Conservation (phyloP, 345 rosid species). For the Pistacia atlantica region DNA sequence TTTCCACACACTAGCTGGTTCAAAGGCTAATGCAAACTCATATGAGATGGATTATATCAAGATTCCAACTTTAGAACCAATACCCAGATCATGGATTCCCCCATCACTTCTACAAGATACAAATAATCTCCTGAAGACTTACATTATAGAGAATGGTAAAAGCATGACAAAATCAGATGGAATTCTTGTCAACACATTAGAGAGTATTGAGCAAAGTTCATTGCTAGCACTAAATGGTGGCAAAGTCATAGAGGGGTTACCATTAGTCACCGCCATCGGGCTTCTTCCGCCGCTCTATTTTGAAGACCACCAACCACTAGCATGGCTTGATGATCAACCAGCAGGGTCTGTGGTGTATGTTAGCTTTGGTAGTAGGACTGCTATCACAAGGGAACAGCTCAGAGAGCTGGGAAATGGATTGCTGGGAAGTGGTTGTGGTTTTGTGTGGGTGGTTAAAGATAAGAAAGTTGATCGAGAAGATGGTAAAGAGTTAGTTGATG, state of each 20-base stretch:
- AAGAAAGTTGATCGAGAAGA: conserved; percentile 33
- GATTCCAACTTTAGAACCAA: conserved; percentile 18
- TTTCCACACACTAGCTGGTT: conserved; percentile 17
- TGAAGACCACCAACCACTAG: conserved; percentile 13
- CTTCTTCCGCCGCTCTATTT: conserved; percentile 20
- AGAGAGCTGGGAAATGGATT: conserved; percentile 31
- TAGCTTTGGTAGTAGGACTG: conserved; percentile 39
- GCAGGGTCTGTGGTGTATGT: conserved; percentile 27
- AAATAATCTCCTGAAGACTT: conserved; percentile 8
- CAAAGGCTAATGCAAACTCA: conserved; percentile 2
- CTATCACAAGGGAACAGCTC: conserved; percentile 29
- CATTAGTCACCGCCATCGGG: conserved; percentile 22
- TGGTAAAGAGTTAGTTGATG: neutral
- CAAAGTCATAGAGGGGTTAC: conserved; percentile 17
- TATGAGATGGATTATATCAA: conserved; percentile 7
- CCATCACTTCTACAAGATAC: conserved; percentile 20
- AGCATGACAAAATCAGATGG: conserved; percentile 25
- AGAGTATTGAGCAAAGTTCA: conserved; percentile 22
- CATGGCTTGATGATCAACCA: conserved; percentile 31
- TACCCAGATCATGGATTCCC: conserved; percentile 33
- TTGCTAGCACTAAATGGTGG: conserved; percentile 23
- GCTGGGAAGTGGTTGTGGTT: conserved; percentile 12
- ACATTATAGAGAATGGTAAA: conserved; percentile 23
- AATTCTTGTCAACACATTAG: conserved; percentile 29
- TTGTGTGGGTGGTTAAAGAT: conserved; percentile 29